Conservation (phyloP, 2,329 filamentous ascomycete genomes). For the Epichloe hybrida region DNA sequence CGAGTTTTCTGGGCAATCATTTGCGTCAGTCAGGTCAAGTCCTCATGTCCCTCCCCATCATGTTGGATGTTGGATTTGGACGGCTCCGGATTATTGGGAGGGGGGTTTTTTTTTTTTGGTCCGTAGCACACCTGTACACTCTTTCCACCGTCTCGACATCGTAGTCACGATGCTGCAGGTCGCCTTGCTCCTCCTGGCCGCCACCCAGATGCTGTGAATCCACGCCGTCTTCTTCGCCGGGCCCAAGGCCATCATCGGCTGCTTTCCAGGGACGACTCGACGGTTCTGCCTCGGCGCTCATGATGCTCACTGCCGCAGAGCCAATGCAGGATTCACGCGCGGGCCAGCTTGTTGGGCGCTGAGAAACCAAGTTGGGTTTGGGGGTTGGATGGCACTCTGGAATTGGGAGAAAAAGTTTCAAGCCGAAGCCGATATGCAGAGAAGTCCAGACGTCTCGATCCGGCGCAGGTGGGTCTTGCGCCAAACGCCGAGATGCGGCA, state of each 20-base stretch:
- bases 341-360: too few species aligned
- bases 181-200: background rate
- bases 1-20: slow-evolving; percentile 31
- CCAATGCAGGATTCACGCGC: too few species aligned
- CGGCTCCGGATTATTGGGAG: too few species aligned
- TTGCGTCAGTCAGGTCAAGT: background rate
- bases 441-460: background rate
- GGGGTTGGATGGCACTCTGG: too few species aligned
- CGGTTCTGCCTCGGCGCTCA: slow-evolving; percentile 1
- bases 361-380: too few species aligned
- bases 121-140: slow-evolving; percentile 30
- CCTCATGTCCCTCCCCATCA: too few species aligned
- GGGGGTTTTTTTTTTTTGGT: too few species aligned
- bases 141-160: slow-evolving; percentile 37
- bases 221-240: slow-evolving; percentile 6
- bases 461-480: background rate
- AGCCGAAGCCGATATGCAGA: background rate
- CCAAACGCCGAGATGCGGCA: too few species aligned
- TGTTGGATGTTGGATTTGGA: background rate
- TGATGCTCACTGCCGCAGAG: background rate
- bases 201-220: background rate
- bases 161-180: slow-evolving; percentile 21
- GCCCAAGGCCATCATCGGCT: background rate
- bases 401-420: background rate
- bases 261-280: background rate